Percentiles rank a stretch among this genome's conserved stretches.
phyloP scores from a whole-genome alignment of 805 yeast genomes.

The Nakazawaea pomicola region DNA sequence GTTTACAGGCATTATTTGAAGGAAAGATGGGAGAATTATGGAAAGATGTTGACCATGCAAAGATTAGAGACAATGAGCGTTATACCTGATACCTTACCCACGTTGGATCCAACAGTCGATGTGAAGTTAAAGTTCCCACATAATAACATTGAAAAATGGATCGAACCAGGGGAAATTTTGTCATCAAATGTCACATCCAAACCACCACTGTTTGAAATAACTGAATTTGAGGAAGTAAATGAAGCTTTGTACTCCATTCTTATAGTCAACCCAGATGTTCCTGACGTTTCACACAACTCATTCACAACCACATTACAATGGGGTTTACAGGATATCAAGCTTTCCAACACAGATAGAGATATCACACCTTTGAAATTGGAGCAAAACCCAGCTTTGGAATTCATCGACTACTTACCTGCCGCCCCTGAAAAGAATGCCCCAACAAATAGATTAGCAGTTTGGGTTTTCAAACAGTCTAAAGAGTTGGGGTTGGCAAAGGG shows the following conservation, averaged over 20 bases:
- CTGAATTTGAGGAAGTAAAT: conserved; percentile 57
- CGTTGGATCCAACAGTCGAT: conserved; percentile 75
- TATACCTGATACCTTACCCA: conserved; percentile 92
- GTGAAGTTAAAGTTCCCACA: conserved; percentile 74
- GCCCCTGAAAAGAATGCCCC: conserved; percentile 86
- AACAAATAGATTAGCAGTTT: conserved; percentile 74
- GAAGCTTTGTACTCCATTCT: conserved; percentile 66
- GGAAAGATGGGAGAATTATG: conserved; percentile 67
- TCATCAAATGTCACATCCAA: conserved; percentile 69
- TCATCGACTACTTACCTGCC: conserved; percentile 70
- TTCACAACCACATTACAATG: conserved; percentile 71
- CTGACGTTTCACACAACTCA: conserved; percentile 65
- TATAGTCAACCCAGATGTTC: conserved; percentile 88
- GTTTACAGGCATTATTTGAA: conserved; percentile 70
- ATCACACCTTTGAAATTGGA: conserved; percentile 41
- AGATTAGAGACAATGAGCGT: conserved; percentile 80
- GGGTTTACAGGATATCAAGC: conserved; percentile 65
- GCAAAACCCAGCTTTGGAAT: conserved; percentile 33
- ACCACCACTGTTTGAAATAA: conserved; percentile 74
- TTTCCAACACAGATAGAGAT: conserved; percentile 52
- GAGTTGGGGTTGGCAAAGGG: conserved; percentile 20
- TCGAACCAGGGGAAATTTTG: conserved; percentile 73
- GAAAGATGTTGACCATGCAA: conserved; percentile 81
- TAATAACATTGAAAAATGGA: conserved; percentile 58
- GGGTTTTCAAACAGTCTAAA: conserved; percentile 79